These are phyloP conservation scores for Coccomyxa subellipsoidea DNA, from an alignment of 163 green algal species.

Conservation along the genomic window DNA sequence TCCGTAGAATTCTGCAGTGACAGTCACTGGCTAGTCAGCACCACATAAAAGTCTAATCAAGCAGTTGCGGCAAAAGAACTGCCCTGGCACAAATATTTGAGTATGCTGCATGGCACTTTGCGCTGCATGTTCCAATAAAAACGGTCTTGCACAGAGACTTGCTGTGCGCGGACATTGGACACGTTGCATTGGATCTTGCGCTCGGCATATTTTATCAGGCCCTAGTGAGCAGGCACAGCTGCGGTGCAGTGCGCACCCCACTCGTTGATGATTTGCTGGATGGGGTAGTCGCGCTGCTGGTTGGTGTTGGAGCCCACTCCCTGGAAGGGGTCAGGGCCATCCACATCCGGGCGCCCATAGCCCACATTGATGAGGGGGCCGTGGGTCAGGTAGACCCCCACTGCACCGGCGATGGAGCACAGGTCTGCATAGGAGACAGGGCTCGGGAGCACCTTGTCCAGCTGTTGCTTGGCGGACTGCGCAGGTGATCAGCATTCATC, in stretches of 20 bases:
- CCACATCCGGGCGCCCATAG: slow-evolving; percentile 8
- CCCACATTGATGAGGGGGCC: background rate
- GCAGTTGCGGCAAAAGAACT: no score
- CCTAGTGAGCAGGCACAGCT: no score
- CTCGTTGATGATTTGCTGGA: background rate
- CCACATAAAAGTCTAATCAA: background rate
- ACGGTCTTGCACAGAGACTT: no score
- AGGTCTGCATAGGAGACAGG: slow-evolving; percentile 1
- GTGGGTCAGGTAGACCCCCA: background rate
- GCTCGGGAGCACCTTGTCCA: slow-evolving; percentile 7
- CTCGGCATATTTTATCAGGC: no score
- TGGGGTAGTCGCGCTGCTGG: slow-evolving; percentile 4
- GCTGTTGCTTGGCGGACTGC: slow-evolving; percentile 3
- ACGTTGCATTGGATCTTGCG: no score
- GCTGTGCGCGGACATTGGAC: no score
- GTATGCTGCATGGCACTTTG: no score
- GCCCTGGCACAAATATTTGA: no score
- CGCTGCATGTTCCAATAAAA: no score
- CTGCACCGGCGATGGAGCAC: background rate
- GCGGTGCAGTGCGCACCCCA: background rate
- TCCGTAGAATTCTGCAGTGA: background rate
- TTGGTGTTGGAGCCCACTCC: slow-evolving; percentile 10
- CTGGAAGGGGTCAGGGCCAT: background rate
- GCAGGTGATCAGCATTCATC: background rate
- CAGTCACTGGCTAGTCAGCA: background rate